Percentiles rank a stretch among this genome's conserved stretches.
Evolutionary conservation across 148 eudicot genomes (phyloP).

Genomic region (Linanthus parryae): DNA sequence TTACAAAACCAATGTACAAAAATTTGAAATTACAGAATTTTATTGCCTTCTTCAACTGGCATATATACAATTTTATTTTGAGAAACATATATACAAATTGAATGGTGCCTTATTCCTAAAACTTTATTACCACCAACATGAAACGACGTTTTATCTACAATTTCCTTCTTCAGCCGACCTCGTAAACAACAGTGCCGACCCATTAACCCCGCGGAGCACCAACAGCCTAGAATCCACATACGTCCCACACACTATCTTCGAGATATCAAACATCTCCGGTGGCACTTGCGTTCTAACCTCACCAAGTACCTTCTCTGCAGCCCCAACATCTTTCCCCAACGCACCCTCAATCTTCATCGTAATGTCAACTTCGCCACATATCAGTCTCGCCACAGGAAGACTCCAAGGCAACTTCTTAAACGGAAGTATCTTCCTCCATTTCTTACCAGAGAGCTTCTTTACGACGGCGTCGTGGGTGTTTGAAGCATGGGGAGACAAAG

Average conservation of each 20-base stretch:
- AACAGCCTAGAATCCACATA: slow-evolving; percentile 79
- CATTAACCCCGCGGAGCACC: slow-evolving; percentile 70
- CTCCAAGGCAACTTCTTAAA: slow-evolving; percentile 78
- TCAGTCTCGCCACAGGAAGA: slow-evolving; percentile 74
- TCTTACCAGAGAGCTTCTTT: slow-evolving; percentile 48
- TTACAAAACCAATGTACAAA: no score
- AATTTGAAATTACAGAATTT: no score
- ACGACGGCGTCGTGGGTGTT: slow-evolving; percentile 29
- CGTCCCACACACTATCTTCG: slow-evolving; percentile 86
- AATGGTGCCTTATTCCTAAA: background rate
- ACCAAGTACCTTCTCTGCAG: slow-evolving; percentile 41
- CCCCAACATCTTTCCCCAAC: slow-evolving; percentile 30
- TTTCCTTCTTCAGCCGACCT: slow-evolving; percentile 39
- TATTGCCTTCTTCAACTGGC: no score
- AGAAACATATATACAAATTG: background rate
- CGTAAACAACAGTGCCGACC: slow-evolving; percentile 78
- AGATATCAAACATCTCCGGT: slow-evolving; percentile 87
- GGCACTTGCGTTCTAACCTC: slow-evolving; percentile 76
- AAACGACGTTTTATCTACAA: slow-evolving; percentile 9
- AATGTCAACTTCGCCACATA: slow-evolving; percentile 47
- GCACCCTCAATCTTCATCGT: slow-evolving; percentile 50
- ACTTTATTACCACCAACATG: no score
- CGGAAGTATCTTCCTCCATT: slow-evolving; percentile 77
- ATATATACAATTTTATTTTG: no score
- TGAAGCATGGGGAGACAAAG: slow-evolving; percentile 13